phyloP scores from a whole-genome alignment of 352 stramenopile species.

The Poterioochromonas sp. region DNA sequence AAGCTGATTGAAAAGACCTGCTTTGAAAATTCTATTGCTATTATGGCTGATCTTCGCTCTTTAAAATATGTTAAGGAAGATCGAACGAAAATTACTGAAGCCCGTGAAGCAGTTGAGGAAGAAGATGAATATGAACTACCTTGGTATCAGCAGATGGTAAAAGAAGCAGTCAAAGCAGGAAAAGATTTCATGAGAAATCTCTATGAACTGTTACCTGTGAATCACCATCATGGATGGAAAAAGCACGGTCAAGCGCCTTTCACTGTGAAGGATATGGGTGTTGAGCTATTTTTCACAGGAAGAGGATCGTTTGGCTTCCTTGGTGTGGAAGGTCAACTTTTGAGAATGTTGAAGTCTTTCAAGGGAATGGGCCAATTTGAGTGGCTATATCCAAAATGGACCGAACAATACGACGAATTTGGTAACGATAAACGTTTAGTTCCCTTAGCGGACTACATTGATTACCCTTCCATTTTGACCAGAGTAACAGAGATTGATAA shows the following conservation, averaged over 20 bases:
- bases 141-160: constrained; percentile 33
- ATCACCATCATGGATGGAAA: background rate
- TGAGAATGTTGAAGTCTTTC: background rate
- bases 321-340: constrained; percentile 58
- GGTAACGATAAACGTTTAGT: background rate
- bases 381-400: background rate
- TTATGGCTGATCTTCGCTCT: background rate
- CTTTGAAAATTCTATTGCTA: background rate
- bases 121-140: constrained; percentile 29
- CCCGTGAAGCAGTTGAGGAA: no score
- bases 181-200: background rate
- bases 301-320: constrained; percentile 29
- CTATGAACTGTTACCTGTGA: background rate
- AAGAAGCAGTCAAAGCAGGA: background rate
- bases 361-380: background rate
- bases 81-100: background rate
- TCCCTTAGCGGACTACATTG: background rate
- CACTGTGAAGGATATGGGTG: background rate
- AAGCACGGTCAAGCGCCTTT: constrained; percentile 15
- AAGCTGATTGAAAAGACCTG: background rate
- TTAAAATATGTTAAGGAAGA: constrained; percentile 31
- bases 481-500: background rate
- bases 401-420: background rate
- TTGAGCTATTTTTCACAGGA: background rate
- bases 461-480: background rate